Base-by-base conservation (phyloP, 2,329 filamentous ascomycete species). In the Penicillium concentricum region DNA sequence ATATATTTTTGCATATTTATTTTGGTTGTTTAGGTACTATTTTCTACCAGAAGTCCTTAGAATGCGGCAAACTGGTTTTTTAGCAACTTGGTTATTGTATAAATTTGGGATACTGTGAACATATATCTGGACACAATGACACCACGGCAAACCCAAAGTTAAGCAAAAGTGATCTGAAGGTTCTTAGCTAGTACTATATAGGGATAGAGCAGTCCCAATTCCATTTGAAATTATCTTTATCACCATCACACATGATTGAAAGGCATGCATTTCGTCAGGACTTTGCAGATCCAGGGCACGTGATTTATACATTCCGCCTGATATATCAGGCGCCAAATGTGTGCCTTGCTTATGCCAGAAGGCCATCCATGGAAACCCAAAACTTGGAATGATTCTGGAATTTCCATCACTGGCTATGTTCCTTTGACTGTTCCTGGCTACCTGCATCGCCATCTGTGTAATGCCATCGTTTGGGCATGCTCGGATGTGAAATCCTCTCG, bases 321-420 rank as follows among this genome's bases (percentile, higher is more conserved):
- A 46, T 8, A 5, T 32, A 35, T 45, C 20, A 30, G 56, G 51
- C 28, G 24, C n/a, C 18, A 5, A 35, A 8, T 5, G 1, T 12
- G 32, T 50, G 28, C 32, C 57, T 52, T 57, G 54, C 43, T 62
- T 44, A 61, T 61, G 18, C 37, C 4, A 43, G 20, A 42, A 30
- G 8, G 34, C n/a, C 42, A 46, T 32, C 47, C 37, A 34, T 51
- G 45, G 39, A 37, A 34, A 4, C 10, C 4, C 30, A 9, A 13
- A 18, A 49, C 32, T 24, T 52, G 47, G 54, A 42, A 18, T 24
- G 4, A 41, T 52, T 51, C 41, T 45, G 28, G 44, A 39, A 38
- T 30, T 52, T 46, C 48, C 34, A 22, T 43, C 35, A 16, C 54
- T 52, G 34, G n/a, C 18, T 16, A 49, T 39, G 28, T 35, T 34